These are phyloP conservation scores for Phlebiopsis gigantea DNA, from an alignment of 768 basidiomycete species.

Conservation along the genomic window DNA sequence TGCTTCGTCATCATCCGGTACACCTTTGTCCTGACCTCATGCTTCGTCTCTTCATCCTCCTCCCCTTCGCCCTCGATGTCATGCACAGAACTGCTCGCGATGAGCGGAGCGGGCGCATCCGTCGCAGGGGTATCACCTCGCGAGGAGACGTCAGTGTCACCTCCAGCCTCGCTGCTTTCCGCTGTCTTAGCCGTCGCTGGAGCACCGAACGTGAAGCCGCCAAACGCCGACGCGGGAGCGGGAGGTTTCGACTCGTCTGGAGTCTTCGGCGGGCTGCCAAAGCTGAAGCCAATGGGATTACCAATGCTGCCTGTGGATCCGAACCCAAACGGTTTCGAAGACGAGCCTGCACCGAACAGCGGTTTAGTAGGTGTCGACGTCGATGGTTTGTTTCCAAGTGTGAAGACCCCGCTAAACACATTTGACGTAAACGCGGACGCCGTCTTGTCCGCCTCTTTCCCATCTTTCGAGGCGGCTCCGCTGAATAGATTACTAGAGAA, in stretches of 20 bases:
- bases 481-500: slow-evolving; percentile 13
- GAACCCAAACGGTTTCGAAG: slow-evolving; percentile 2
- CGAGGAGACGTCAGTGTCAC: slow-evolving; percentile 18
- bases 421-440: slow-evolving; percentile 4
- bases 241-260: slow-evolving; percentile 18
- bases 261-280: slow-evolving; percentile 36
- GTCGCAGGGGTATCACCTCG: slow-evolving; percentile 22
- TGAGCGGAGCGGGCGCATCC: slow-evolving; percentile 17
- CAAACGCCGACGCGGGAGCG: background rate
- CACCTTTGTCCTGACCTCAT: slow-evolving; percentile 56
- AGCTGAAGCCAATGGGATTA: slow-evolving; percentile 61
- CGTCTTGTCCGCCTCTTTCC: slow-evolving; percentile 4
- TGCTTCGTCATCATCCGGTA: slow-evolving; percentile 46
- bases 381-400: background rate
- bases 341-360: slow-evolving; percentile 14
- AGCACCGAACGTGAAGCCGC: slow-evolving; percentile 19
- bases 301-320: slow-evolving; percentile 43
- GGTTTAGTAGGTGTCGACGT: slow-evolving; percentile 12
- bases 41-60: slow-evolving; percentile 67
- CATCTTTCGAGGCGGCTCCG: background rate
- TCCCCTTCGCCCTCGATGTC: slow-evolving; percentile 78
- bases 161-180: slow-evolving; percentile 12
- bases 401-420: slow-evolving; percentile 12
- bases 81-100: slow-evolving; percentile 27
- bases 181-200: slow-evolving; percentile 14